A percentile compares a stretch with the other conserved stretches of the same genome.
Conservation (phyloP, 192 early-diverging fungal species). For the Backusella psychrophila region DNA sequence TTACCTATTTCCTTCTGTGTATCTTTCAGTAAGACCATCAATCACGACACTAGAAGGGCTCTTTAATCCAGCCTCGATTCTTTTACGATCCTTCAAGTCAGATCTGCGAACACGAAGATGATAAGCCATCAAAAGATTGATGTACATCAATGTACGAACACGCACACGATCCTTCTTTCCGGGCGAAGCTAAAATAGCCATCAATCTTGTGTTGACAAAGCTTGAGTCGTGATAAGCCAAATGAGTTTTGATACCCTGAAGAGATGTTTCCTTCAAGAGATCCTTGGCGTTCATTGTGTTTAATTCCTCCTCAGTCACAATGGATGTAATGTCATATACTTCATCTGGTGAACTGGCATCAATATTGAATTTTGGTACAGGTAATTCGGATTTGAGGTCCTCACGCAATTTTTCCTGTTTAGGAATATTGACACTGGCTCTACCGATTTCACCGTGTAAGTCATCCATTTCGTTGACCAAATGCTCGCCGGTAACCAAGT, state of each 20-base stretch:
- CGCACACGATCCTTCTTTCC: conserved; percentile 52
- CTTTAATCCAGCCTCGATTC: conserved; percentile 46
- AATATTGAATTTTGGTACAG: conserved; percentile 75
- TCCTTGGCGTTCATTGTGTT: conserved; percentile 61
- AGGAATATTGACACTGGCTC: conserved; percentile 61
- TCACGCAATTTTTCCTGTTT: conserved; percentile 50
- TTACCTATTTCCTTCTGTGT: conserved; percentile 57
- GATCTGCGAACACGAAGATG: conserved; percentile 34
- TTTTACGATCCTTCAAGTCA: conserved; percentile 44
- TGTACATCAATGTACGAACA: conserved; percentile 67
- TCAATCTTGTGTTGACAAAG: conserved; percentile 43
- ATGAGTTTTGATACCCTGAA: conserved; percentile 28
- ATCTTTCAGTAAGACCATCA: conserved; percentile 60
- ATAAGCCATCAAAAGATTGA: conserved; percentile 77
- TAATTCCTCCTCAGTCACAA: conserved; percentile 64
- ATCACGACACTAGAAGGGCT: conserved; percentile 57
- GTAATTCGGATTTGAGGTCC: conserved; percentile 53
- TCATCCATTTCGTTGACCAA: conserved; percentile 61
- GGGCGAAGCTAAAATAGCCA: conserved; percentile 30
- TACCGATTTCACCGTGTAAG: conserved; percentile 70
- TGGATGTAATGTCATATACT: conserved; percentile 80
- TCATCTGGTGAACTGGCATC: conserved; percentile 62
- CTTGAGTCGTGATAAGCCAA: conserved; percentile 45
- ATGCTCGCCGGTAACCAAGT: conserved; percentile 74
- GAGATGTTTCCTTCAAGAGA: conserved; percentile 46